Evolutionary conservation across 495 filamentous ascomycete species (phyloP).

Genomic region (Hypoxylon fuscum): DNA sequence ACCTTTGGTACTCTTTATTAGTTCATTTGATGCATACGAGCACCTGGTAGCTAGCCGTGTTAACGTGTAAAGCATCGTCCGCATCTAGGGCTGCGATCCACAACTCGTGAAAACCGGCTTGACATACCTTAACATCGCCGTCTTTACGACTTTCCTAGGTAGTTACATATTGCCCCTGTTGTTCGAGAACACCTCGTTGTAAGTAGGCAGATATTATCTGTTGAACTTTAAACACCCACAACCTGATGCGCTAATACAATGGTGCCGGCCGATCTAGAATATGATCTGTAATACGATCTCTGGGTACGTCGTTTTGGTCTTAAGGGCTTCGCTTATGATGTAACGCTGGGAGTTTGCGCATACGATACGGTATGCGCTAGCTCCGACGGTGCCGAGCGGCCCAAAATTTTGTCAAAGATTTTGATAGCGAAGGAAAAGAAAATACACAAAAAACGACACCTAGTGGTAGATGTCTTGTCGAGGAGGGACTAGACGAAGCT

Average conservation of each 20-base stretch:
- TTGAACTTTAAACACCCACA: constrained; percentile 6
- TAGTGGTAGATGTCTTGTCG: background rate
- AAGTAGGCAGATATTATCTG: no score
- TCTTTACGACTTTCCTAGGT: no score
- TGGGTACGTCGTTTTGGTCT: constrained; percentile 17
- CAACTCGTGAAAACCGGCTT: no score
- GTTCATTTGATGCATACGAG: no score
- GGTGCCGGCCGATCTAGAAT: constrained; percentile 26
- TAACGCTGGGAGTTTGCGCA: constrained; percentile 8
- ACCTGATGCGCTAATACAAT: constrained; percentile 13
- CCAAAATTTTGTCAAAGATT: constrained; percentile 12
- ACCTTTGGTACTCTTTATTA: no score
- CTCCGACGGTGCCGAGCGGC: constrained; percentile 5
- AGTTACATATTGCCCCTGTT: no score
- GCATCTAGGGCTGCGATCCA: no score
- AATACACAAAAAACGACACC: background rate
- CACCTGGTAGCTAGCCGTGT: no score
- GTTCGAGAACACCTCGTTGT: no score
- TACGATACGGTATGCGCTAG: background rate
- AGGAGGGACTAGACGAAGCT: no score
- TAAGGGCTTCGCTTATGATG: constrained; percentile 23
- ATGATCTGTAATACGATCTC: constrained; percentile 34
- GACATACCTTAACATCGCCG: no score
- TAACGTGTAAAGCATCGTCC: no score
- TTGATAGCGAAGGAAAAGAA: constrained; percentile 1